Evolutionary conservation across 305 asterid species (phyloP), one percentile per base, ranked within the genome.

Genomic region (Andrographis paniculata): DNA sequence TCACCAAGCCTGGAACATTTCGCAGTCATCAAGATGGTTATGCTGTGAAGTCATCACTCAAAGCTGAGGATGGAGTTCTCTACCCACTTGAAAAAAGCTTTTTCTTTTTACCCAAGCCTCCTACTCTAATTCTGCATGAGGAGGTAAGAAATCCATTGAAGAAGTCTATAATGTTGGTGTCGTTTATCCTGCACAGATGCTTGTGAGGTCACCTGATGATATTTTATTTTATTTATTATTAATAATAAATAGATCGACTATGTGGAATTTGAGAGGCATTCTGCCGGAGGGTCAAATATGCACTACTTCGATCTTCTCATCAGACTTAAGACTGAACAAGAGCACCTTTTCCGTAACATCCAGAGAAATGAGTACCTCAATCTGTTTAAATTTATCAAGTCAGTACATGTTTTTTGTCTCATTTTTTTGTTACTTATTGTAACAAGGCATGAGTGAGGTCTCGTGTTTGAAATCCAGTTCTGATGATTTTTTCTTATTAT

Each of bases 61-160:
- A 92, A 80, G 99, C 99, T 69, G 99, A 92, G 80, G 99, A 92
- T 62, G 99, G 99, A 58, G 77, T 81, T 70, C 93, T 92, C 54
- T 92, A 92, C 79, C 95, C 97, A 30, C 95, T 92, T 42, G 99
- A 92, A 56, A 92, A 92, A 77, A 77, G 95, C 70, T 92, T 92
- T 67, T 92, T 92, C 97, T 92, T 92, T 65, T 62, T 92, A 55
- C 99, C 99, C 59, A 92, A 87, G 53, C 97, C 99, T 14, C 99
- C 95, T 40, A 87, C 99, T 48, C 84, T 87, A 53, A 87, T 92
- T 65, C 97, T 92, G 55, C 95, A 87, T 1, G 99, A 92, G 45
- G 99, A 92, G 93, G 99, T 87, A 69, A 8, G 38, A 45, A 46
- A 17, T 52, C 21, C 33, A 54, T 20, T 18, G 50, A 16, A 35